Evolutionary conservation across 2,329 filamentous ascomycete species (phyloP).

Genomic region (Lachnellula subtilissima): DNA sequence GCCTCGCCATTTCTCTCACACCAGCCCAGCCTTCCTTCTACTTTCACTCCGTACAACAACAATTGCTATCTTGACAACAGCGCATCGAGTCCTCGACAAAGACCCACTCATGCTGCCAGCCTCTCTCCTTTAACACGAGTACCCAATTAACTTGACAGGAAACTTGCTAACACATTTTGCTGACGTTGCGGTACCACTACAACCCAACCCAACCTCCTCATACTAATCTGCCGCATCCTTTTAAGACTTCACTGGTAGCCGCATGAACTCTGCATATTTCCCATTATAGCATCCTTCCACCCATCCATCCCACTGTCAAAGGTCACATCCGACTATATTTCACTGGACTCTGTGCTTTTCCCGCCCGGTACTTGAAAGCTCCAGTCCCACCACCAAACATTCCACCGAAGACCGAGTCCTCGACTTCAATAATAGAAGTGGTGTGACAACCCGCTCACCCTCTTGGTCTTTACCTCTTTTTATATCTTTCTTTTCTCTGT

Average conservation of each 20-base stretch:
- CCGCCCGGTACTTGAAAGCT: background rate
- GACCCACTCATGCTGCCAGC: background rate
- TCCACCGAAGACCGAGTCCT: background rate
- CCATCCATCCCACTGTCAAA: background rate
- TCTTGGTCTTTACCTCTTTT: background rate
- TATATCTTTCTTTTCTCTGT: constrained; percentile 13
- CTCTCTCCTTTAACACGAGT: constrained; percentile 8
- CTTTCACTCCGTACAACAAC: background rate
- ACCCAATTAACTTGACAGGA: background rate
- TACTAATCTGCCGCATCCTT: constrained; percentile 16
- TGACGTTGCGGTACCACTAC: background rate
- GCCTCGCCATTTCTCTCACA: too few relatives aligned
- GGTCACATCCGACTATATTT: background rate
- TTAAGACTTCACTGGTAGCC: constrained; percentile 13
- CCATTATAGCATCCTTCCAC: background rate
- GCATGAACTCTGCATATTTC: constrained; percentile 15
- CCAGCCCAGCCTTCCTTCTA: background rate
- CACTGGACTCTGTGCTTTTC: background rate
- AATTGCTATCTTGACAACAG: background rate
- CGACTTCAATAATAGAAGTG: background rate
- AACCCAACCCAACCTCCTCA: background rate
- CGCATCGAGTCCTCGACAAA: background rate
- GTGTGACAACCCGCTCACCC: background rate
- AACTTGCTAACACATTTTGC: constrained; percentile 1
- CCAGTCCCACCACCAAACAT: background rate